A percentile compares a stretch with the other conserved stretches of the same genome.
Conservation (phyloP, 345 rosid genomes). For the Reutealis trisperma region DNA sequence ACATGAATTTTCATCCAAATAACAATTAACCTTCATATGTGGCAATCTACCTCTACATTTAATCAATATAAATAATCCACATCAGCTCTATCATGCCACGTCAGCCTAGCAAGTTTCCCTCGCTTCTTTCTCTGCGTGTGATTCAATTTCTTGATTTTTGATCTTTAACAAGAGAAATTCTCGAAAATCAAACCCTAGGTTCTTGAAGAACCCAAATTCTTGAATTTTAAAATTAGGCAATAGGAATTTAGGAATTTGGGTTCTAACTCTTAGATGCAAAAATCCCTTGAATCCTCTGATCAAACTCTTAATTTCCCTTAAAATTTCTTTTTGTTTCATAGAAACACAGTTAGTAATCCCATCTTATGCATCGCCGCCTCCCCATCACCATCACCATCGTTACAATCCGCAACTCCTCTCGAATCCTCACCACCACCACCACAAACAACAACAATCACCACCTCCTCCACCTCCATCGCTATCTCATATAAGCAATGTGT, state of each 20-base stretch:
- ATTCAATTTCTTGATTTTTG: not conserved
- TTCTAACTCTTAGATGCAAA: conserved; percentile 9
- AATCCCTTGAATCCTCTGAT: not conserved
- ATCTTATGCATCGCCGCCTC: not conserved
- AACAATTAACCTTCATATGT: too few species aligned
- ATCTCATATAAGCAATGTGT: conserved; percentile 8
- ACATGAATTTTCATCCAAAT: too few species aligned
- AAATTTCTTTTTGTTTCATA: conserved; percentile 9
- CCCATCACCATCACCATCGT: not conserved
- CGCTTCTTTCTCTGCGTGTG: too few species aligned
- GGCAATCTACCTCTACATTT: too few species aligned
- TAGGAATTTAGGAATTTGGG: conserved; percentile 19
- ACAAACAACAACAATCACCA: not conserved
- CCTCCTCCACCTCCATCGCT: conserved; percentile 9
- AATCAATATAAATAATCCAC: too few species aligned
- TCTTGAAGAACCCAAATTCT: not conserved
- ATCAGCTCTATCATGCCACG: too few species aligned
- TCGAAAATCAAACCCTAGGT: not conserved
- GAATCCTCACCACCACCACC: not conserved
- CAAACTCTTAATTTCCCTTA: not conserved
- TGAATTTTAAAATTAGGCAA: not conserved
- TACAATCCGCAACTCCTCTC: not conserved
- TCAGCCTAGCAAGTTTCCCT: too few species aligned
- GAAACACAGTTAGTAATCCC: conserved; percentile 15
- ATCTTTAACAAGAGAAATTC: not conserved